Evolutionary conservation across 306 rosid species (phyloP), one percentile per base, ranked within the genome.

Genomic region (Hippophae gyantsensis): DNA sequence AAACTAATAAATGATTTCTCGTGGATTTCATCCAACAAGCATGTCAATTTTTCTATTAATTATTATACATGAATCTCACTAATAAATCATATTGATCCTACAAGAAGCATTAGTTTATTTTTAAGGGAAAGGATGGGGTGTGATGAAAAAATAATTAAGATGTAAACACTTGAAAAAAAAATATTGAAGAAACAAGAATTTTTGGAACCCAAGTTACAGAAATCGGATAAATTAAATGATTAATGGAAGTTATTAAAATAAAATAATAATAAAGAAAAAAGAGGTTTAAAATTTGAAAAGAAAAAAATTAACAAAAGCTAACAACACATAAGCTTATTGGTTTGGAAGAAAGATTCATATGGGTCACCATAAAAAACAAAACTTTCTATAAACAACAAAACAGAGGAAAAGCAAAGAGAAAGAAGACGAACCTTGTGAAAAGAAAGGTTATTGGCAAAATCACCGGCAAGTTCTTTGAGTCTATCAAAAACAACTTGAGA

Each of bases 401-500:
- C 43, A 43, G 27, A 38, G 27, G 56, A 3, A 2, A 41, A 58
- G 5, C 5, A 3, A 56, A 18, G 11, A 13, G 3, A 12, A 54
- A 50, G 14, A 8, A 44, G 25, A 3, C n/a, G 45, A n/a, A 92
- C 99, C 99, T 89, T 58, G 56, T 89, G 86, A 74, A 93, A 86
- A 53, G 61, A 61, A n/a, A 93, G 97, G 62, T 93, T 93, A 7
- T 67, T 57, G 64, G 87, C 94, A 46, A 71, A 84, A 66, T 86
- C 79, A 3, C 71, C 84, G 40, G 99, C 95, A 80, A 93, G 97
- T 40, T 80, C 81, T 55, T 56, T 77, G 70, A 93, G 97, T 4
- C 95, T 69, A 11, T 53, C 43, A 7, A 93, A 0, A 18, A 95
- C 75, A 54, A 81, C 27, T 48, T 81, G 78, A 1, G 94, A 88